Conservation (phyloP, 371 early-diverging fungal genomes). For the Mortierella sp. region DNA sequence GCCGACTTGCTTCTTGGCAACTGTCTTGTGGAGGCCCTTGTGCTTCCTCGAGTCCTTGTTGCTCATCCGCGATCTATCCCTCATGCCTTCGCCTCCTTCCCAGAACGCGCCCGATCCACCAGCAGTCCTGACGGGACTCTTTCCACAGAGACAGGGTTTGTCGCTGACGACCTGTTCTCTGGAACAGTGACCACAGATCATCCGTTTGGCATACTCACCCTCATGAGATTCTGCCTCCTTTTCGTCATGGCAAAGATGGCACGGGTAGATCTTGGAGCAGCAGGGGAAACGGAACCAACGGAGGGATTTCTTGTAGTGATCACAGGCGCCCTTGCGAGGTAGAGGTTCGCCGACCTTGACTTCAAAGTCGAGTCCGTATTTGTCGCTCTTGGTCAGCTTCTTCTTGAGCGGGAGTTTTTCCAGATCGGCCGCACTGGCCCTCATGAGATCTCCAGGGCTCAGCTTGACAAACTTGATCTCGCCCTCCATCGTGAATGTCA, state of each 20-base stretch:
- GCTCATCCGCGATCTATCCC: conserved; percentile 87
- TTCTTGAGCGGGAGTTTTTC: conserved; percentile 43
- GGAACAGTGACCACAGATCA: conserved; percentile 96
- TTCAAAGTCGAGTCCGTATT: conserved; percentile 30
- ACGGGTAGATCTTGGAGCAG: conserved; percentile 89
- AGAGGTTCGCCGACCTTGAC: conserved; percentile 68
- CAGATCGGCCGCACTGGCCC: conserved; percentile 17
- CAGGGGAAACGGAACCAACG: conserved; percentile 99
- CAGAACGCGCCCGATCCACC: conserved; percentile 79
- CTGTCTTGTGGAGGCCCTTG: conserved; percentile 63
- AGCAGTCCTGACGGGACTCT: conserved; percentile 70
- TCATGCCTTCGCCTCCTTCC: conserved; percentile 97
- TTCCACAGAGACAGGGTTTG: conserved; percentile 75
- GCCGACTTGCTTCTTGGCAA: conserved; percentile 69
- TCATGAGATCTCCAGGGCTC: conserved; percentile 50
- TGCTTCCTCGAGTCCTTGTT: conserved; percentile 72
- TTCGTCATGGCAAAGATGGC: conserved; percentile 95
- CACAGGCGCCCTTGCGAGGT: conserved; percentile 90
- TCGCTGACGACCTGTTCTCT: conserved; percentile 82
- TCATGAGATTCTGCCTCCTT: conserved; percentile 74
- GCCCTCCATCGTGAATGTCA: conserved; percentile 48
- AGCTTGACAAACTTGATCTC: conserved; percentile 68
- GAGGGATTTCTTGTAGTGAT: conserved; percentile 93
- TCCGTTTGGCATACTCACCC: conserved; percentile 74
- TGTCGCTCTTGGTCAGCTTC: conserved; percentile 16